phyloP scores from a whole-genome alignment of 306 rosid genomes.

The Luffa acutangula region DNA sequence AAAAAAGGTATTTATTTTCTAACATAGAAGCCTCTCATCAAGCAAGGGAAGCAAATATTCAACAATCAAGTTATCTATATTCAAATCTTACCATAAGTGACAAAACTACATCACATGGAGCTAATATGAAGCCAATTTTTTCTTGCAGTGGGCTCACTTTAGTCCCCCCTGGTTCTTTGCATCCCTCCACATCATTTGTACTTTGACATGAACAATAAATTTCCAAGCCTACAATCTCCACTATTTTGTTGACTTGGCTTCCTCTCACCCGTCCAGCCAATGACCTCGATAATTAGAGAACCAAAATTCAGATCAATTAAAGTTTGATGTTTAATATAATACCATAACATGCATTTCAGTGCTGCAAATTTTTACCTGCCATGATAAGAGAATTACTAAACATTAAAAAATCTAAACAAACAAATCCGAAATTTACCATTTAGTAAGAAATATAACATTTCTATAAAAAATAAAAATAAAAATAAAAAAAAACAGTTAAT shows the following conservation, averaged over 20 bases:
- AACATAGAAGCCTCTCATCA: not conserved
- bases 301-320: not conserved
- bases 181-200: conserved; percentile 25
- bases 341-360: not conserved
- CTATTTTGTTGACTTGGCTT: conserved; percentile 54
- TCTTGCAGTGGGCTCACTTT: conserved; percentile 23
- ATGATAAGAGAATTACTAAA: not conserved
- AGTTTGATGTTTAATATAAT: not conserved
- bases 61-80: not conserved
- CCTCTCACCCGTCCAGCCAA: conserved; percentile 43
- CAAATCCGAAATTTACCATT: not conserved
- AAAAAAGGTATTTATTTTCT: not conserved
- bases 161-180: conserved; percentile 17
- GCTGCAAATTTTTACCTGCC: not conserved
- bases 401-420: not conserved
- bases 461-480: no score
- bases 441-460: not conserved
- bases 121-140: conserved; percentile 43
- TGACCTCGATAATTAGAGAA: conserved; percentile 29
- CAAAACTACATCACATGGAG: conserved; percentile 70
- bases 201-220: conserved; percentile 54
- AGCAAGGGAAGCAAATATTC: not conserved
- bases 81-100: conserved; percentile 52
- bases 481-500: not conserved
- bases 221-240: conserved; percentile 69